These are phyloP conservation scores for Aschersonia sp. DNA, from an alignment of 2,329 filamentous ascomycete species.

Conservation along the genomic window DNA sequence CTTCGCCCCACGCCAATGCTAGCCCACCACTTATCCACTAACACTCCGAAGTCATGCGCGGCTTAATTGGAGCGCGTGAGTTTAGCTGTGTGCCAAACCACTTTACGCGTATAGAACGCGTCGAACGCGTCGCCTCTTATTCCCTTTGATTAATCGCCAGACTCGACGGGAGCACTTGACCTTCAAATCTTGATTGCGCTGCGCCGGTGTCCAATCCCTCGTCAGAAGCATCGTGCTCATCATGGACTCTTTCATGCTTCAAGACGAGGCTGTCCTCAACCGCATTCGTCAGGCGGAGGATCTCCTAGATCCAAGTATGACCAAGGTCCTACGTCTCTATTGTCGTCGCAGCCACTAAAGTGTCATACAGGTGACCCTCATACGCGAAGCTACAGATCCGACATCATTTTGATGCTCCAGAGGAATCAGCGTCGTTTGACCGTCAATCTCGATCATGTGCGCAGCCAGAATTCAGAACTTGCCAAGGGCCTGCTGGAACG, in stretches of 20 bases:
- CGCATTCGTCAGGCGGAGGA: conserved; percentile 79
- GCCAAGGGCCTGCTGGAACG: conserved; percentile 64
- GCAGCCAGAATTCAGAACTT: conserved; percentile 72
- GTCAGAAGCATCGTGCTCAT: background rate
- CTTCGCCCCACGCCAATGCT: too few species aligned
- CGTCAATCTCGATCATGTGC: conserved; percentile 80
- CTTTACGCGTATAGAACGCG: conserved; percentile 3
- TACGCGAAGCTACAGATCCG: conserved; percentile 66
- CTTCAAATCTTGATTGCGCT: too few species aligned
- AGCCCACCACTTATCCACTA: too few species aligned
- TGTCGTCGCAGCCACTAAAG: background rate
- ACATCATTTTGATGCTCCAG: conserved; percentile 68
- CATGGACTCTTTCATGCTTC: conserved; percentile 64
- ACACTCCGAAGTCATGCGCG: background rate
- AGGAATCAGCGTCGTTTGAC: conserved; percentile 49
- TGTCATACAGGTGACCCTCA: conserved; percentile 31
- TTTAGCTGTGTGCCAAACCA: background rate
- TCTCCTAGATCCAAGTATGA: conserved; percentile 82
- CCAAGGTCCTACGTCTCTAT: background rate
- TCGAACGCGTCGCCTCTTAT: background rate
- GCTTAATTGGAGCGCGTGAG: background rate
- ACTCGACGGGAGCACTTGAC: background rate
- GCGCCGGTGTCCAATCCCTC: background rate
- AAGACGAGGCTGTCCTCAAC: conserved; percentile 73
- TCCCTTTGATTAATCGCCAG: conserved; percentile 1